Evolutionary conservation across 257 asterid species (phyloP), one percentile per base, ranked within the genome.

Genomic region (Marsdenia floribunda): DNA sequence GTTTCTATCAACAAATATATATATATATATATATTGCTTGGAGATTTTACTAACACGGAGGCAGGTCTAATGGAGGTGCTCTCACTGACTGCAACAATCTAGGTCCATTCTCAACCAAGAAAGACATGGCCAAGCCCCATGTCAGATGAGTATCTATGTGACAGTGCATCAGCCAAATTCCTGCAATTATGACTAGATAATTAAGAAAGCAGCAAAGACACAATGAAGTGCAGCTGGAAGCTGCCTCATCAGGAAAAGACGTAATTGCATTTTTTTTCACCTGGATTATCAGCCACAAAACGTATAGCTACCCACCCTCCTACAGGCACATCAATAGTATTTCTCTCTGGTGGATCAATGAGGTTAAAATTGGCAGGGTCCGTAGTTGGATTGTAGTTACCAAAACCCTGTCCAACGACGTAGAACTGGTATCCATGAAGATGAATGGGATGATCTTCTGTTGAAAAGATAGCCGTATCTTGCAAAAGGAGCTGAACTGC

Each of bases 221-320:
- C 11, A 21, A 68, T 29, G 22, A 53, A 49, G 70, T 10, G 22
- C 49, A 44, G 49, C 19, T 8, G 26, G 42, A 40, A 24, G 12
- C 18, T 14, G 38, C 26, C 26, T 14, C 18, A 18, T 29, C 33
- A 0, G 33, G 33, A 22, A 71, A 71, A 0, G n/a, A 18, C 37
- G 8, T 70, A 52, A 12, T 71, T 58, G 47, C 11, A 40, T 38
- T 55, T 83, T 29, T 29, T 29, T 29, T n/a, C n/a, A 87, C 95
- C 95, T 76, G 96, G 96, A 83, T 89, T 89, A 49, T 89, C 90
- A 0, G 96, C 96, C 2, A 86, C 73, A 61, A 87, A 89, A 29
- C 92, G 96, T 29, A 87, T 86, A 47, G 81, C 95, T 0, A 87
- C 89, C 95, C 95, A 89, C 18, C 95, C 95, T 6, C 92, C 96